Percentiles rank a stretch among this genome's conserved stretches.
These are phyloP conservation scores for Penicillium goetzii DNA, from an alignment of 495 filamentous ascomycete species.

Conservation along the genomic window DNA sequence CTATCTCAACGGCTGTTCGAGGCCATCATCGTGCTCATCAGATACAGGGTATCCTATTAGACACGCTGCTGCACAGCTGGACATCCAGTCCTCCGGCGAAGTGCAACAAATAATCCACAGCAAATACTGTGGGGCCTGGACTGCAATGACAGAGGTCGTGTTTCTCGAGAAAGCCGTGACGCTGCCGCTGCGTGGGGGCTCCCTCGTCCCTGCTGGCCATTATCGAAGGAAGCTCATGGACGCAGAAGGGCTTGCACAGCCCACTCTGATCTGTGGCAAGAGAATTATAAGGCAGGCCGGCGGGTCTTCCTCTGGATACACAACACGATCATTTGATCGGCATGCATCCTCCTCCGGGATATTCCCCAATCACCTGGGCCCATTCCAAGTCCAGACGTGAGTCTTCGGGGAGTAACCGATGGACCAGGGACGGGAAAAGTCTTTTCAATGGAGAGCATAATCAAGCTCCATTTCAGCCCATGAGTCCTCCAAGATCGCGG, in stretches of 20 bases:
- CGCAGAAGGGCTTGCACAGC: not conserved
- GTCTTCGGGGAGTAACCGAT: not conserved
- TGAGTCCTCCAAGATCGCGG: constrained; percentile 71
- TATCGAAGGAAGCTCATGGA: not conserved
- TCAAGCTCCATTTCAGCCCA: constrained; percentile 43
- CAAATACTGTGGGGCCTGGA: not conserved
- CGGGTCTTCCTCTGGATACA: not conserved
- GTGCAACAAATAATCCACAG: not conserved
- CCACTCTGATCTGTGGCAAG: not conserved
- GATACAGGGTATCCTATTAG: not conserved
- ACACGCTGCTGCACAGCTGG: not conserved
- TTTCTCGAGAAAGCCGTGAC: not conserved
- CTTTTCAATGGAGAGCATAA: not conserved
- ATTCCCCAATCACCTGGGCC: not conserved
- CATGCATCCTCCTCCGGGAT: not conserved
- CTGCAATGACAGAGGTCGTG: not conserved
- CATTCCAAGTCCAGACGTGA: not conserved
- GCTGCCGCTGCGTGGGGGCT: not conserved
- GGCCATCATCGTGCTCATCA: not conserved
- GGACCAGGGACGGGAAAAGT: not conserved
- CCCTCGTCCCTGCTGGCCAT: not conserved
- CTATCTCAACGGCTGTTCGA: not conserved
- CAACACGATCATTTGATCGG: not conserved
- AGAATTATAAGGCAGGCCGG: not conserved
- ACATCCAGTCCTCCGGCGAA: not conserved